Percentiles rank a stretch among this genome's conserved stretches.
These are phyloP conservation scores for Fusarium sp. DNA, from an alignment of 2,329 filamentous ascomycete species.

Conservation along the genomic window DNA sequence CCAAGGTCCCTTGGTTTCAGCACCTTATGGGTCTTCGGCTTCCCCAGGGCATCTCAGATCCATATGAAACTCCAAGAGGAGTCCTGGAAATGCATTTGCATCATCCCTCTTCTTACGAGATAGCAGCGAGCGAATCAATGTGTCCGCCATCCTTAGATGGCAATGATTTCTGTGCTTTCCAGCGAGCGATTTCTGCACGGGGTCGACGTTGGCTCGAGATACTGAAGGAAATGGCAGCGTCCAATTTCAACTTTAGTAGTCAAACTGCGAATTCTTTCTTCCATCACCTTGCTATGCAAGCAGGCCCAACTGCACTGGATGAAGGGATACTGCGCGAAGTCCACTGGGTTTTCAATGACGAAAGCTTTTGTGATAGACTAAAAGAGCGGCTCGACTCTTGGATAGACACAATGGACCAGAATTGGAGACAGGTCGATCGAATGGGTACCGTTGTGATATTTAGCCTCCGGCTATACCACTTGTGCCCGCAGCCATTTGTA, in stretches of 20 bases:
- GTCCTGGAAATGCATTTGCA: conserved; percentile 6
- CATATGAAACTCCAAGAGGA: not conserved
- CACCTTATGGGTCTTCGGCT: conserved; percentile 47
- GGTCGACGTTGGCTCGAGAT: conserved; percentile 64
- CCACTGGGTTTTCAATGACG: conserved; percentile 65
- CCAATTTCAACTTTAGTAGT: conserved; percentile 71
- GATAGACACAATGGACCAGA: conserved; percentile 62
- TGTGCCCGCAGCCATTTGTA: conserved; percentile 13
- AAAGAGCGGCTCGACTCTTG: conserved; percentile 59
- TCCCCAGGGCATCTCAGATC: conserved; percentile 31
- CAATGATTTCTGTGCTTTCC: conserved; percentile 67
- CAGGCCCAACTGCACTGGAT: conserved; percentile 60
- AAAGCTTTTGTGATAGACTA: conserved; percentile 62
- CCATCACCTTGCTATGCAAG: conserved; percentile 65
- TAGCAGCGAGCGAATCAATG: conserved; percentile 62
- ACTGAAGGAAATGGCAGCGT: conserved; percentile 63
- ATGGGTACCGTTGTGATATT: conserved; percentile 71
- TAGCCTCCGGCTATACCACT: conserved; percentile 55
- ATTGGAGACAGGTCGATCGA: conserved; percentile 69
- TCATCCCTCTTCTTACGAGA: conserved; percentile 66
- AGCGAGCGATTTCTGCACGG: conserved; percentile 61
- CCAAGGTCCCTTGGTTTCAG: conserved; percentile 10
- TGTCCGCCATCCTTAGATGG: conserved; percentile 62
- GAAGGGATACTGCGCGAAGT: conserved; percentile 57
- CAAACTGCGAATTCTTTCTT: conserved; percentile 64